A percentile compares a stretch with the other conserved stretches of the same genome.
phyloP scores from a whole-genome alignment of 441 rosid genomes.

The Adansonia gregorii region DNA sequence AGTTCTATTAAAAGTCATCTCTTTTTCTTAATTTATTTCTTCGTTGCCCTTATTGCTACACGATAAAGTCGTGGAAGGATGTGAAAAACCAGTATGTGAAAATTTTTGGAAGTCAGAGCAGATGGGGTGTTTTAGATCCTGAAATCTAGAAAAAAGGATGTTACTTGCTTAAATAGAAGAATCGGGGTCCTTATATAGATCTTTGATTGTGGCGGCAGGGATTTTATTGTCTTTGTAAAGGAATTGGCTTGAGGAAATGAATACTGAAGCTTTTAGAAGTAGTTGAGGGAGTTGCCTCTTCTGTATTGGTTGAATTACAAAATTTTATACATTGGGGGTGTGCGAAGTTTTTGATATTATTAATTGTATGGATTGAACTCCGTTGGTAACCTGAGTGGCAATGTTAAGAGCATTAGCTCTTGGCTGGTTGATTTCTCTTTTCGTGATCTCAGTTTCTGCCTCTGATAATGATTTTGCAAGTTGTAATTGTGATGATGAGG shows the following conservation, averaged over 20 bases:
- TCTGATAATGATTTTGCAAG: slow-evolving; percentile 40
- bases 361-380: slow-evolving; percentile 13
- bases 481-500: slow-evolving; percentile 79
- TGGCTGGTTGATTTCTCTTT: slow-evolving; percentile 38
- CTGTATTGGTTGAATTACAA: not conserved
- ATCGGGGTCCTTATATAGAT: slow-evolving; percentile 6
- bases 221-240: not conserved
- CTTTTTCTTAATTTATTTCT: not conserved
- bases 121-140: slow-evolving; percentile 20
- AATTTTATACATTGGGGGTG: not conserved
- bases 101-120: not conserved
- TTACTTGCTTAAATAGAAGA: not conserved
- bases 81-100: not conserved
- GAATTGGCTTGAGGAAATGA: slow-evolving; percentile 18
- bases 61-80: not conserved
- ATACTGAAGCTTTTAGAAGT: not conserved
- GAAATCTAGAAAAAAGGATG: not conserved
- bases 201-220: not conserved
- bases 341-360: slow-evolving; percentile 14
- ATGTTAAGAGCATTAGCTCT: slow-evolving; percentile 62
- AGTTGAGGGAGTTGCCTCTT: not conserved
- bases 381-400: slow-evolving; percentile 35
- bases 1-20: not conserved
- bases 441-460: slow-evolving; percentile 44
- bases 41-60: not conserved